Percentiles rank a stretch among this genome's conserved stretches.
Conservation (phyloP, 768 basidiomycete species). For the Auricularia heimuer region DNA sequence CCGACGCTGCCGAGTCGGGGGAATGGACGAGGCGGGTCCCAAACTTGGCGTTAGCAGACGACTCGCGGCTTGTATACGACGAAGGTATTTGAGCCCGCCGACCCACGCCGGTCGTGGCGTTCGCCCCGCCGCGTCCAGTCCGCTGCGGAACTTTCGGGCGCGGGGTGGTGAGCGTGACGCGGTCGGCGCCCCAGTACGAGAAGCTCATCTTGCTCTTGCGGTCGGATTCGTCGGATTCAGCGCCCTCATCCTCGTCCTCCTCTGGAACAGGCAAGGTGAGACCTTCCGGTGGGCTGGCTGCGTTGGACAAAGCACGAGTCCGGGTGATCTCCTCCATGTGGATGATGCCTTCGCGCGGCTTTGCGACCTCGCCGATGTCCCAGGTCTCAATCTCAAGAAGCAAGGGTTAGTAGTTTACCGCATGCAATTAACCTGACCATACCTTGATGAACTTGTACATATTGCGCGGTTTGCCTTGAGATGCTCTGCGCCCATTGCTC, state of each 20-base stretch:
- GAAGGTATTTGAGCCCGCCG: constrained; percentile 11
- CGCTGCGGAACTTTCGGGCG: constrained; percentile 38
- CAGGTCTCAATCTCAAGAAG: constrained; percentile 67
- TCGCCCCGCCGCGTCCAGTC: constrained; percentile 5
- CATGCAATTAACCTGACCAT: constrained; percentile 10
- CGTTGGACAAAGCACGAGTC: constrained; percentile 42
- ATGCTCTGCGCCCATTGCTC: constrained; percentile 64
- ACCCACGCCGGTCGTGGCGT: constrained; percentile 5
- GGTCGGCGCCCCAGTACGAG: constrained; percentile 89
- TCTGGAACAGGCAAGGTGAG: constrained; percentile 55
- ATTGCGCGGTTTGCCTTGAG: constrained; percentile 78
- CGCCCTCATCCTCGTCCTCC: constrained; percentile 37
- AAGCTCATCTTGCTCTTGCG: constrained; percentile 91
- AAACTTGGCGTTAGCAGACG: constrained; percentile 89
- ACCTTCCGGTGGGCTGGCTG: constrained; percentile 45
- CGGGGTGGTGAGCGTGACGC: constrained; percentile 78
- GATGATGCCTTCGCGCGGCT: constrained; percentile 71
- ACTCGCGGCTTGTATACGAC: constrained; percentile 39
- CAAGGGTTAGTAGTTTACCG: no score
- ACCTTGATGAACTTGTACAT: constrained; percentile 91
- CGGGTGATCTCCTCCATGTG: constrained; percentile 72
- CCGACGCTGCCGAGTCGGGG: constrained; percentile 34
- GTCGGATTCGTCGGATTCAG: constrained; percentile 76
- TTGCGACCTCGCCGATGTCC: constrained; percentile 68
- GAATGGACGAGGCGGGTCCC: constrained; percentile 65